A percentile compares a stretch with the other conserved stretches of the same genome.
Conservation (phyloP, 2,329 filamentous ascomycete species). For the Beauveria rudraprayagi region DNA sequence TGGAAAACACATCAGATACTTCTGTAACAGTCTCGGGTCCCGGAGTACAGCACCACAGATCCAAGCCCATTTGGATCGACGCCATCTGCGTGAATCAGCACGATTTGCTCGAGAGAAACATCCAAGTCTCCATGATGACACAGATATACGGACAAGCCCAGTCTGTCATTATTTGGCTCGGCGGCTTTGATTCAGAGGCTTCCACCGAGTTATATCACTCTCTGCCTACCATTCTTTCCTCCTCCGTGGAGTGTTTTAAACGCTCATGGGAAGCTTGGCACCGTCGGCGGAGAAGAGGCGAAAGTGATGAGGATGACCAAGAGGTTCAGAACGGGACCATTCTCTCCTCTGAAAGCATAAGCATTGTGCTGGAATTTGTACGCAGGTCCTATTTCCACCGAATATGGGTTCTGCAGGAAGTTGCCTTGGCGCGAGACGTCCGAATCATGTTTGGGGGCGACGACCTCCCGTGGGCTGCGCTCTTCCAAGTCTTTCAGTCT, state of each 20-base stretch:
- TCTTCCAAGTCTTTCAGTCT: slow-evolving; percentile 7
- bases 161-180: slow-evolving; percentile 14
- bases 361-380: background rate
- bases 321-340: slow-evolving; percentile 8
- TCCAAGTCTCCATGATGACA: slow-evolving; percentile 15
- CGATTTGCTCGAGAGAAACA: slow-evolving; percentile 10
- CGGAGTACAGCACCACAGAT: background rate
- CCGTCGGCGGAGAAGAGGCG: background rate
- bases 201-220: background rate
- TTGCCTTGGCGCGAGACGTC: slow-evolving; percentile 10
- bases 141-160: slow-evolving; percentile 12
- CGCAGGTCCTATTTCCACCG: slow-evolving; percentile 14
- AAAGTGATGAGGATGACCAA: background rate
- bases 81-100: slow-evolving; percentile 16
- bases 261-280: slow-evolving; percentile 10
- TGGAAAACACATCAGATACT: background rate
- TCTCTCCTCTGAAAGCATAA: background rate
- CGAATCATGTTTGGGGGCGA: slow-evolving; percentile 14
- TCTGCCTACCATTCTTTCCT: slow-evolving; percentile 1
- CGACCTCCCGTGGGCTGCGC: background rate
- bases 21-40: background rate
- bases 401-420: slow-evolving; percentile 17
- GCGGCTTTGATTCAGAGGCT: background rate
- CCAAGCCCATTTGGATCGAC: slow-evolving; percentile 14
- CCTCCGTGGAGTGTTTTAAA: slow-evolving; percentile 2